Percentiles rank a stretch among this genome's conserved stretches.
These are phyloP conservation scores for Microstegium vimineum DNA, from an alignment of 176 grass and related monocot species.

Conservation along the genomic window DNA sequence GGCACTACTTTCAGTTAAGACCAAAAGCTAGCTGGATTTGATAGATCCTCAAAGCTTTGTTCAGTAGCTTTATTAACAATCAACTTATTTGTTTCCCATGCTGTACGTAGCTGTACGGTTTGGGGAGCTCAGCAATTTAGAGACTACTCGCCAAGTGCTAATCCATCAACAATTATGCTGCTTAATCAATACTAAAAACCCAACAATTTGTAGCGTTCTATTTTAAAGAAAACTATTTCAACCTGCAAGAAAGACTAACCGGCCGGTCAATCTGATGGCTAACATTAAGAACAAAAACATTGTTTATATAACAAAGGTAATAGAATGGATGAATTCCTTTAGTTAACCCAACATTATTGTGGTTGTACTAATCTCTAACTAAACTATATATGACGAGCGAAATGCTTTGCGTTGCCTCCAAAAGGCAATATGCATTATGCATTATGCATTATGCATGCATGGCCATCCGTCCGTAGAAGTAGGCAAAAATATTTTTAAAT, in stretches of 20 bases:
- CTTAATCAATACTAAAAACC: no score
- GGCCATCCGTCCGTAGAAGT: not conserved
- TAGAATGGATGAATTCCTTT: not conserved
- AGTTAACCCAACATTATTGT: not conserved
- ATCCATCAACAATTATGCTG: no score
- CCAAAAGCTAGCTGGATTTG: conserved; percentile 1
- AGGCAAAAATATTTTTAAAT: conserved; percentile 7
- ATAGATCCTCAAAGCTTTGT: not conserved
- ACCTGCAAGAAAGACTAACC: no score
- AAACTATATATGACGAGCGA: not conserved
- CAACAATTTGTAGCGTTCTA: no score
- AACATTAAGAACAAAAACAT: no score
- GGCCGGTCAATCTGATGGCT: no score
- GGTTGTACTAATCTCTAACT: not conserved
- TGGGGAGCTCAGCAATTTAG: no score
- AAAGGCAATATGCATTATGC: conserved; percentile 19
- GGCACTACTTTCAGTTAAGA: not conserved
- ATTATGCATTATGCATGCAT: no score
- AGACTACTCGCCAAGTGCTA: no score
- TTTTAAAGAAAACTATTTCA: no score
- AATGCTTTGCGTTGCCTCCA: conserved; percentile 31
- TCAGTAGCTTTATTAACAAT: not conserved
- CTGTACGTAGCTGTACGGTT: not conserved
- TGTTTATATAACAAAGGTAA: no score
- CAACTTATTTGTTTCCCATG: not conserved